A percentile compares a stretch with the other conserved stretches of the same genome.
These are phyloP conservation scores for Camelina hispida DNA, from an alignment of 345 rosid species.

Conservation along the genomic window DNA sequence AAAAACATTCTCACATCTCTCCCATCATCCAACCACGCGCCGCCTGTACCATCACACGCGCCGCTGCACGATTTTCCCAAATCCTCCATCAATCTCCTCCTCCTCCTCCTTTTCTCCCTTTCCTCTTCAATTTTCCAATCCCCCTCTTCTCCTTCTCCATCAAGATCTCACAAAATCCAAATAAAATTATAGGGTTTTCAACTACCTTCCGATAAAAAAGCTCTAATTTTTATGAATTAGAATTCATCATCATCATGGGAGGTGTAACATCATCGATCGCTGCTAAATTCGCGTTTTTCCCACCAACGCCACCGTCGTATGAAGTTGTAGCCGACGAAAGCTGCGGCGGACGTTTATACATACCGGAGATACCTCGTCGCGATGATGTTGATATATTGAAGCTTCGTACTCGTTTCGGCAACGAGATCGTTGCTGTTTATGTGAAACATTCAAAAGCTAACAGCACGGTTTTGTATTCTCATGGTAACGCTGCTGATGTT, in stretches of 20 bases:
- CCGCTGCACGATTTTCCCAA: slow-evolving; percentile 11
- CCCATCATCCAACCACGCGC: slow-evolving; percentile 38
- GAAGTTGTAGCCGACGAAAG: slow-evolving; percentile 53
- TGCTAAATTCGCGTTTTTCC: slow-evolving; percentile 97
- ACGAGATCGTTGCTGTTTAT: slow-evolving; percentile 81
- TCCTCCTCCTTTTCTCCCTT: background rate
- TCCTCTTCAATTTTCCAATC: background rate
- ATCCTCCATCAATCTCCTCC: background rate
- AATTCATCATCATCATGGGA: slow-evolving; percentile 55
- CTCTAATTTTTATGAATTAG: slow-evolving; percentile 46
- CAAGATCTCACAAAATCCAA: slow-evolving; percentile 7
- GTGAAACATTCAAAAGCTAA: slow-evolving; percentile 75
- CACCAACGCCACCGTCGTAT: slow-evolving; percentile 93
- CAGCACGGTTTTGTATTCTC: slow-evolving; percentile 82
- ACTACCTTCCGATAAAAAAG: background rate
- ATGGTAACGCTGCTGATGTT: slow-evolving; percentile 98
- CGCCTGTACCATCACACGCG: slow-evolving; percentile 37
- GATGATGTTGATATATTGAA: slow-evolving; percentile 74
- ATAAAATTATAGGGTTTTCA: slow-evolving; percentile 10
- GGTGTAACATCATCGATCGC: slow-evolving; percentile 98
- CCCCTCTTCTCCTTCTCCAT: background rate
- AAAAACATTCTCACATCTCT: background rate
- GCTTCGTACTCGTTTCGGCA: slow-evolving; percentile 77
- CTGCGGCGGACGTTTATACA: slow-evolving; percentile 52
- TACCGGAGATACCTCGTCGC: slow-evolving; percentile 64